Conservation (phyloP, 495 filamentous ascomycete genomes). For the Penicillium desertorum region DNA sequence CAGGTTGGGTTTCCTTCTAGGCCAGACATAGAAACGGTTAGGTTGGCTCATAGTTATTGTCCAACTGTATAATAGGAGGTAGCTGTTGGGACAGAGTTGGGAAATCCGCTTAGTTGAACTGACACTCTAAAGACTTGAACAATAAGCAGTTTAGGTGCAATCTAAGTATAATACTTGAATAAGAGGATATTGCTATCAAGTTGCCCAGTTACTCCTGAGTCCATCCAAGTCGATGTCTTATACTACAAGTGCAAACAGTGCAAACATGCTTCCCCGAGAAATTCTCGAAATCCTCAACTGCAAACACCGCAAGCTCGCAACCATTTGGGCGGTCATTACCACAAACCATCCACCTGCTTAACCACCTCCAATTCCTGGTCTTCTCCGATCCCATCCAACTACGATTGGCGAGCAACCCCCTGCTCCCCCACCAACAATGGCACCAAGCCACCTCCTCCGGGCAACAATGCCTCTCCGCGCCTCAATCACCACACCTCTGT, state of each 20-base stretch:
- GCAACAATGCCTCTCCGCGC: slow-evolving; percentile 39
- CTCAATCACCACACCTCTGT: slow-evolving; percentile 31
- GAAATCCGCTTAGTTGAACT: neutral
- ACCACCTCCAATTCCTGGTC: neutral
- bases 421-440: slow-evolving; percentile 27
- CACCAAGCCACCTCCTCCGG: slow-evolving; percentile 38
- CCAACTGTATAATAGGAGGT: too few species aligned
- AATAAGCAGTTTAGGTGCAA: neutral
- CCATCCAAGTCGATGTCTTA: neutral
- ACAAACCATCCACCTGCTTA: neutral
- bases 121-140: neutral
- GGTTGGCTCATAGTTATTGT: too few species aligned
- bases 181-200: neutral
- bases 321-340: slow-evolving; percentile 11
- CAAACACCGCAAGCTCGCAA: slow-evolving; percentile 29
- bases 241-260: slow-evolving; percentile 37
- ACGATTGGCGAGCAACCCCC: neutral
- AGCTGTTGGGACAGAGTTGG: neutral
- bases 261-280: slow-evolving; percentile 39
- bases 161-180: neutral
- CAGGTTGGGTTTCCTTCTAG: slow-evolving; percentile 11
- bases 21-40: neutral
- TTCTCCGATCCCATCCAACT: neutral
- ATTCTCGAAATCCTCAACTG: slow-evolving; percentile 32
- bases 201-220: neutral